Percentiles rank a stretch among this genome's conserved stretches.
Conservation (phyloP, 2,329 filamentous ascomycete genomes). For the Esteya vermicola region DNA sequence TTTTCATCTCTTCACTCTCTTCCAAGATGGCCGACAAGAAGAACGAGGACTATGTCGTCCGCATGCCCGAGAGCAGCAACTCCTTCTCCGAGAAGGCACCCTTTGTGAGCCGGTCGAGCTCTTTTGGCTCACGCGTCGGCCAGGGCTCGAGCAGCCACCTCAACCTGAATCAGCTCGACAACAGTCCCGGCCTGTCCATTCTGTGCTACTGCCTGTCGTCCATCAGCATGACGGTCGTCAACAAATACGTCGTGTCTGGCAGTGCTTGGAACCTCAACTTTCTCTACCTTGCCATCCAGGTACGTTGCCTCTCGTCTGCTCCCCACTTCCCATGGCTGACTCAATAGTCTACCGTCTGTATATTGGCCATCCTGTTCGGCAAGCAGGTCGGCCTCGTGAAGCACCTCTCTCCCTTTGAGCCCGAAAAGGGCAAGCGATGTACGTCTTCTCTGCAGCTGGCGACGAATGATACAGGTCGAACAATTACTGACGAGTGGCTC, state of each 20-base stretch:
- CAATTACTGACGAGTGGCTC: not conserved
- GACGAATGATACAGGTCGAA: not conserved
- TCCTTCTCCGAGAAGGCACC: constrained; percentile 37
- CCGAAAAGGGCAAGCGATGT: constrained; percentile 88
- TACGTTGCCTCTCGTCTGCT: constrained; percentile 28
- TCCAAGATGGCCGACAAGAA: constrained; percentile 69
- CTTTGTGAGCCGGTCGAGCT: constrained; percentile 30
- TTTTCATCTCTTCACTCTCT: not conserved
- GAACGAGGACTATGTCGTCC: constrained; percentile 65
- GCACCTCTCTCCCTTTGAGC: constrained; percentile 68
- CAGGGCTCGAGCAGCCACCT: constrained; percentile 19
- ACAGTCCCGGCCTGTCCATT: constrained; percentile 69
- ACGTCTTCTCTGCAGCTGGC: constrained; percentile 19
- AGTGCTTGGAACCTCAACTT: constrained; percentile 91
- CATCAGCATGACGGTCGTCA: constrained; percentile 99
- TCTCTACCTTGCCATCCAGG: constrained; percentile 85
- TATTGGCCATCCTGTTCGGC: constrained; percentile 66
- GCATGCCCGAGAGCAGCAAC: constrained; percentile 48
- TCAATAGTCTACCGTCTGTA: constrained; percentile 74
- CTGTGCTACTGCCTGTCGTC: constrained; percentile 85
- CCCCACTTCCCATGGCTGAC: not conserved
- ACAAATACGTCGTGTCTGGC: constrained; percentile 95
- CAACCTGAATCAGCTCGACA: constrained; percentile 41
- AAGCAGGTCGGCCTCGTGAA: constrained; percentile 73
- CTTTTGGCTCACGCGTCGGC: constrained; percentile 18